phyloP scores from a whole-genome alignment of 805 yeast genomes.

The Wickerhamiella dianesei region DNA sequence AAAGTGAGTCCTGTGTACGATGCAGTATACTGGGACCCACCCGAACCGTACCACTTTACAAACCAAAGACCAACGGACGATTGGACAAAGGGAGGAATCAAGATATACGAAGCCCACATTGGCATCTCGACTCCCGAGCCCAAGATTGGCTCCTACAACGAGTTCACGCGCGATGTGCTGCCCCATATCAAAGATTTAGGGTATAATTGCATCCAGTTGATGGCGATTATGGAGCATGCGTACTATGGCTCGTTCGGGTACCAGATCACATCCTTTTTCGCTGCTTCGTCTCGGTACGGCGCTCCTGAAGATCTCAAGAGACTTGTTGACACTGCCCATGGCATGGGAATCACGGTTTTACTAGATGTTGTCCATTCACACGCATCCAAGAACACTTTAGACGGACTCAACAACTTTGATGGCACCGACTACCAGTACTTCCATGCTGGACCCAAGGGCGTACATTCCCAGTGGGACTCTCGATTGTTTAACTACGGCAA shows the following conservation, averaged over 20 bases:
- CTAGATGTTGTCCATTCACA: slow-evolving; percentile 93
- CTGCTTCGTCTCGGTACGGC: slow-evolving; percentile 80
- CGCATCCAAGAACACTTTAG: slow-evolving; percentile 86
- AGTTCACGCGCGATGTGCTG: slow-evolving; percentile 64
- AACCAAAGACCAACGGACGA: slow-evolving; percentile 50
- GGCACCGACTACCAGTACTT: slow-evolving; percentile 93
- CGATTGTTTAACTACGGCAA: slow-evolving; percentile 81
- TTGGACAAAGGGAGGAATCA: slow-evolving; percentile 23
- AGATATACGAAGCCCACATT: slow-evolving; percentile 83
- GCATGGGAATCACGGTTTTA: slow-evolving; percentile 70
- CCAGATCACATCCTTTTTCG: slow-evolving; percentile 86
- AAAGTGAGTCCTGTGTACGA: slow-evolving; percentile 46
- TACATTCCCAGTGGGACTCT: slow-evolving; percentile 93
- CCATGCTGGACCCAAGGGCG: slow-evolving; percentile 83
- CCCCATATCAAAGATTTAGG: slow-evolving; percentile 81
- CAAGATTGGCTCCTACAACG: slow-evolving; percentile 67
- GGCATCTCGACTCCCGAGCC: slow-evolving; percentile 92
- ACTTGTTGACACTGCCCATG: slow-evolving; percentile 83
- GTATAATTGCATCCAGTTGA: slow-evolving; percentile 83
- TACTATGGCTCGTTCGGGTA: slow-evolving; percentile 98
- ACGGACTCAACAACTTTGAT: slow-evolving; percentile 84
- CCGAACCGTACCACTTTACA: slow-evolving; percentile 42
- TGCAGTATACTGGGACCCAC: slow-evolving; percentile 89
- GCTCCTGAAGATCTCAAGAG: slow-evolving; percentile 91
- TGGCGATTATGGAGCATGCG: slow-evolving; percentile 99